Percentiles rank a stretch among this genome's conserved stretches.
phyloP scores from a whole-genome alignment of 805 yeast species.

The Wickerhamomyces ciferrii region DNA sequence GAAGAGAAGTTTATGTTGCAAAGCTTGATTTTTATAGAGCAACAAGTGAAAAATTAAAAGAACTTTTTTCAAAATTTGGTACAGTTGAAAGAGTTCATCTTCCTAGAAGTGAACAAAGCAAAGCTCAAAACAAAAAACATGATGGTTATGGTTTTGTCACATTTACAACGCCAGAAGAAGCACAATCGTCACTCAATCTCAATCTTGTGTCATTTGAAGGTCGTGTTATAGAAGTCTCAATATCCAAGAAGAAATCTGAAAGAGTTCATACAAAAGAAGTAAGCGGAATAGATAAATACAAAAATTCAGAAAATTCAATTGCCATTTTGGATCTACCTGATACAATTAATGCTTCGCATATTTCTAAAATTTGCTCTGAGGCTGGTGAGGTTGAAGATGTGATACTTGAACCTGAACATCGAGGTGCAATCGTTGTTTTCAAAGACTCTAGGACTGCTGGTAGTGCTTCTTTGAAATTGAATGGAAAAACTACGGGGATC shows the following conservation, averaged over 20 bases:
- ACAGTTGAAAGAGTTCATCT: constrained; percentile 44
- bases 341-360: constrained; percentile 31
- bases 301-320: constrained; percentile 16
- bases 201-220: constrained; percentile 39
- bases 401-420: constrained; percentile 37
- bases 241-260: constrained; percentile 38
- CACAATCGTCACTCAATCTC: constrained; percentile 39
- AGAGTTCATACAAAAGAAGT: constrained; percentile 25
- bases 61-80: constrained; percentile 46
- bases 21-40: constrained; percentile 44
- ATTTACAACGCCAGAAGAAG: constrained; percentile 37
- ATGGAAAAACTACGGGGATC: constrained; percentile 29
- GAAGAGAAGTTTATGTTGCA: constrained; percentile 51
- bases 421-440: constrained; percentile 48
- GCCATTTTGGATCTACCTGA: constrained; percentile 27
- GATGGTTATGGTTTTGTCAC: constrained; percentile 67
- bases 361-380: constrained; percentile 24
- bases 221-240: constrained; percentile 41
- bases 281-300: constrained; percentile 13
- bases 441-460: constrained; percentile 42
- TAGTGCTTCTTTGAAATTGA: constrained; percentile 38
- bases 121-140: constrained; percentile 25
- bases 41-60: constrained; percentile 30
- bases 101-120: constrained; percentile 32
- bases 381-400: constrained; percentile 36